These are phyloP conservation scores for Gnaphalium uliginosum DNA, from an alignment of 129 eudicot species.

Conservation along the genomic window DNA sequence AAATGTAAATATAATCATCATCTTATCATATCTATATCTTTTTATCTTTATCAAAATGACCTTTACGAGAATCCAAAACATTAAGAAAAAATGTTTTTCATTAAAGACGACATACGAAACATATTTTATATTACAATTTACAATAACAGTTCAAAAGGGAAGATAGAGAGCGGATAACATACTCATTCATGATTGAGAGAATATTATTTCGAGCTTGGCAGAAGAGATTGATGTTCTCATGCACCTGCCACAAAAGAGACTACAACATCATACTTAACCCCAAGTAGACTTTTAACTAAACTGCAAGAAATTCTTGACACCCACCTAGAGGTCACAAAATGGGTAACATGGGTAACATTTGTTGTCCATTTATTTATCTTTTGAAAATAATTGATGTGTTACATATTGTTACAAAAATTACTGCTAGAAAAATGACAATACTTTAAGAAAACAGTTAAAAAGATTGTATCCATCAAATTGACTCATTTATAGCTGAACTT, in stretches of 20 bases:
- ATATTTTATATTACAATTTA: not conserved
- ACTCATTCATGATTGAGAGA: slow-evolving; percentile 67
- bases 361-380: not conserved
- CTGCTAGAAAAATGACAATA: not conserved
- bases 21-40: not conserved
- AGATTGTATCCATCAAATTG: slow-evolving; percentile 1
- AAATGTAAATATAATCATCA: not conserved
- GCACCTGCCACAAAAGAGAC: slow-evolving; percentile 48
- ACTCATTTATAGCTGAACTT: not conserved
- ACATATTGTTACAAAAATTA: not conserved
- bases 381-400: not conserved
- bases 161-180: slow-evolving; percentile 28
- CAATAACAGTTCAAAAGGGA: not conserved
- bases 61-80: not conserved
- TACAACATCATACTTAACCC: slow-evolving; percentile 13
- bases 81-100: not conserved
- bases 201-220: slow-evolving; percentile 73
- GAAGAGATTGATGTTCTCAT: slow-evolving; percentile 78
- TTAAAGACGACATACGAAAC: not conserved
- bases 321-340: slow-evolving; percentile 7
- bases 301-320: not conserved
- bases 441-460: not conserved
- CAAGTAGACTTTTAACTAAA: not conserved
- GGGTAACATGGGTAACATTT: not conserved
- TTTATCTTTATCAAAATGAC: too few relatives aligned